Evolutionary conservation across 176 grass and related monocot species (phyloP).

Genomic region (Triticum urartu): DNA sequence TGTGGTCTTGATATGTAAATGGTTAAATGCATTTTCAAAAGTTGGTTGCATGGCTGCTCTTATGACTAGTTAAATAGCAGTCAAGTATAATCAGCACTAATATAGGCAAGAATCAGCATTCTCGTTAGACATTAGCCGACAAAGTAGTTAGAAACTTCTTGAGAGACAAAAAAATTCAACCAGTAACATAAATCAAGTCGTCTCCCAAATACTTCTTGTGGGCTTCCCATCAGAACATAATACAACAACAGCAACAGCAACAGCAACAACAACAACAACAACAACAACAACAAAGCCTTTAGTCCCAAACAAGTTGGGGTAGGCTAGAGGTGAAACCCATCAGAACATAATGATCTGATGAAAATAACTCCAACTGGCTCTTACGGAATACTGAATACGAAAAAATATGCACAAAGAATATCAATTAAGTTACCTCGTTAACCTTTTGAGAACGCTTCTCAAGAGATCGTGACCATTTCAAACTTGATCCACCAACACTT

Average conservation of each 20-base stretch:
- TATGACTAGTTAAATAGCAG: neutral
- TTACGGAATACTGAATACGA: constrained; percentile 6
- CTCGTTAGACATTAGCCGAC: neutral
- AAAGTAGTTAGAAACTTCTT: neutral
- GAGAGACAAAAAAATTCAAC: neutral
- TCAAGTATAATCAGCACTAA: neutral
- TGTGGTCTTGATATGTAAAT: neutral
- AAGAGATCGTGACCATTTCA: constrained; percentile 98
- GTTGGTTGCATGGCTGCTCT: neutral
- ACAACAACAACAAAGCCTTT: no score
- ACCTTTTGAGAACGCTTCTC: constrained; percentile 73
- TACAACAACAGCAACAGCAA: no score
- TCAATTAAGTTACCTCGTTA: constrained; percentile 46
- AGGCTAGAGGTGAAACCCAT: no score
- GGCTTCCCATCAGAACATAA: neutral
- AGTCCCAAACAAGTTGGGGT: no score
- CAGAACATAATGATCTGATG: neutral
- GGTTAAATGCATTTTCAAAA: constrained; percentile 12
- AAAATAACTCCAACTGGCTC: neutral
- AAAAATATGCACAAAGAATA: constrained; percentile 13
- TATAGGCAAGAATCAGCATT: constrained; percentile 4
- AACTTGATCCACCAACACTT: constrained; percentile 52
- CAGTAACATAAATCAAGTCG: constrained; percentile 5
- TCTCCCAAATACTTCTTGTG: neutral
- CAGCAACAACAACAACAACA: no score